Conservation (phyloP, 2,329 filamentous ascomycete genomes). For the Dothistroma septosporum region DNA sequence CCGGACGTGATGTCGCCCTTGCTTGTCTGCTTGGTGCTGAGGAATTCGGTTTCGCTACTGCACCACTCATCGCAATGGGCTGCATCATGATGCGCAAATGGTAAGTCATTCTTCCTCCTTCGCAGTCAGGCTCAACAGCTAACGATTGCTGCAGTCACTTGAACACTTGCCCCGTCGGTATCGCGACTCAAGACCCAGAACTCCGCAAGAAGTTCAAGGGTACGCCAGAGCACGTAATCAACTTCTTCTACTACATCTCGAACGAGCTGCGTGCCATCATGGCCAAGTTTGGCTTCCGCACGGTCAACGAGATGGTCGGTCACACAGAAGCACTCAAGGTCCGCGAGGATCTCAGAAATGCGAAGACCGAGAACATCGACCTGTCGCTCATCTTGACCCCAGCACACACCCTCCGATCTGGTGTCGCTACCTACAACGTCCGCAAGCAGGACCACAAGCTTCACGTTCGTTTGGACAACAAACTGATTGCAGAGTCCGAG, state of each 20-base stretch:
- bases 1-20: conserved; percentile 88
- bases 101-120: conserved; percentile 10
- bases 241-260: conserved; percentile 97
- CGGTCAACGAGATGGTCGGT: conserved; percentile 96
- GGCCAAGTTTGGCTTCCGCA: conserved; percentile 91
- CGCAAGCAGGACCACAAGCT: conserved; percentile 96
- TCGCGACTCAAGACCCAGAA: conserved; percentile 92
- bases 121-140: conserved; percentile 9
- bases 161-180: conserved; percentile 87
- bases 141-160: conserved; percentile 33
- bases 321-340: conserved; percentile 82
- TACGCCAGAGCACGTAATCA: conserved; percentile 93
- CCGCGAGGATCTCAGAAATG: conserved; percentile 79
- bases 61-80: conserved; percentile 92
- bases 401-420: conserved; percentile 90
- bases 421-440: conserved; percentile 94
- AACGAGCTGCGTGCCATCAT: conserved; percentile 96
- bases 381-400: conserved; percentile 88
- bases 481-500: conserved; percentile 92
- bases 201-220: conserved; percentile 90
- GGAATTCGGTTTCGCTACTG: conserved; percentile 94
- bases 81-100: conserved; percentile 93
- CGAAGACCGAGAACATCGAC: conserved; percentile 90
- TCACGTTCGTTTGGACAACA: conserved; percentile 91
- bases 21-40: conserved; percentile 95